Base-by-base conservation (phyloP, 306 rosid species). In the Clitoria ternatea region DNA sequence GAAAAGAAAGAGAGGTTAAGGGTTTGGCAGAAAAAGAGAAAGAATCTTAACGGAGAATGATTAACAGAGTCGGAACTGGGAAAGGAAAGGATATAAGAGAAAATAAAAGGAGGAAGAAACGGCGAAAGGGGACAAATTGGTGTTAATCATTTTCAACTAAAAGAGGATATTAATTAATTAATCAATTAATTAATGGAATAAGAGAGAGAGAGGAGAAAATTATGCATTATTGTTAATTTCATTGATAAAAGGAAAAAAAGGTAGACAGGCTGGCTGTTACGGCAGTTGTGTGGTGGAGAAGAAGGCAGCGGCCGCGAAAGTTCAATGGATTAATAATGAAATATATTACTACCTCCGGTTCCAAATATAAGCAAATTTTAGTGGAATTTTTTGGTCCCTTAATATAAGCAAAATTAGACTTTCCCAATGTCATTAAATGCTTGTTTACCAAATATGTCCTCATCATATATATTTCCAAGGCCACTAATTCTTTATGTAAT, bases 111-210 rank as follows among this genome's bases (percentile, higher is more conserved):
- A 33, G 50, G 90, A 80, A 85, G 77, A 50, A 67, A 80, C 85
- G 84, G 74, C 65, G 92, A 87, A 86, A 86, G 0, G 63, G 61
- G 90, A 78, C 86, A 83, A 87, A 76, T 77, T 30, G 62, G 7
- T 48, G 30, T 60, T 74, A 44, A 81, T 87, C 53, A 60, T 77
- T 61, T 56, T 76, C 67, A 45, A 54, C 13, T 37, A 2, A 3
- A 39, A 49, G 17, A 45, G 7, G 20, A 60, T 61, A 42, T 26
- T 76, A 66, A 39, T 48, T 52, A n/a, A n/a, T n/a, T n/a, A n/a
- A n/a, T n/a, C n/a, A n/a, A n/a, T n/a, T n/a, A n/a, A 60, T 37
- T 55, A 27, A 37, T 62, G 37, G 19, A 24, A 35, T 24, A 27
- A 37, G 57, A 19, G 43, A 54, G 30, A 33, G 26, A 14, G 52